Conservation (phyloP, 805 yeast species). For the Saccharomycopsis sp. region DNA sequence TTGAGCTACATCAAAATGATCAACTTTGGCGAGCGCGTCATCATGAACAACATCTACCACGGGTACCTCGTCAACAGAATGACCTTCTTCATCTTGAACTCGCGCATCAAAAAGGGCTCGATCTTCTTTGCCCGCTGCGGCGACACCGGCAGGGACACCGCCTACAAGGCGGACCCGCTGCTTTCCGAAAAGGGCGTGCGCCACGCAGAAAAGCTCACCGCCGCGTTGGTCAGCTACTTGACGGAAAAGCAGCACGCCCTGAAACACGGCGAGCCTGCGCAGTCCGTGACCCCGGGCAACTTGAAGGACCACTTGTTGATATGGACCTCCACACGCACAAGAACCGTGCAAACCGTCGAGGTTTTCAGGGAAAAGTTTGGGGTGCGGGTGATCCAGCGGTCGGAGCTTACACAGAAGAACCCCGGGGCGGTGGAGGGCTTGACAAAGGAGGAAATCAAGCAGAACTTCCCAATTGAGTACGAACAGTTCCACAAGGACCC, state of each 20-base stretch:
- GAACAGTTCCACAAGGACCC: constrained; percentile 66
- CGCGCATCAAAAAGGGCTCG: constrained; percentile 78
- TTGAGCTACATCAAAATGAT: constrained; percentile 77
- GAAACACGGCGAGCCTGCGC: background rate
- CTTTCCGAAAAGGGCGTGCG: constrained; percentile 64
- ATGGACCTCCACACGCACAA: constrained; percentile 90
- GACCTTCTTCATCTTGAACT: constrained; percentile 86
- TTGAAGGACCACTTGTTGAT: constrained; percentile 59
- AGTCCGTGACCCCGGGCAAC: constrained; percentile 14
- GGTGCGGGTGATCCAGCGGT: constrained; percentile 62
- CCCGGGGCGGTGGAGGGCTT: constrained; percentile 83
- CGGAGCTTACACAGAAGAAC: constrained; percentile 79
- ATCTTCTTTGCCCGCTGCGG: constrained; percentile 90
- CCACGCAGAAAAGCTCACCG: constrained; percentile 60
- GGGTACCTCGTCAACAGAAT: constrained; percentile 90
- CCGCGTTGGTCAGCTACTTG: constrained; percentile 40
- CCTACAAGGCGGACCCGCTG: constrained; percentile 72
- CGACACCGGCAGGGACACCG: constrained; percentile 42
- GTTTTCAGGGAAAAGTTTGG: constrained; percentile 54
- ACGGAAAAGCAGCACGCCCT: constrained; percentile 18
- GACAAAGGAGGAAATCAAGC: constrained; percentile 50
- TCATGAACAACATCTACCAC: constrained; percentile 71
- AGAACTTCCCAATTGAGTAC: constrained; percentile 62
- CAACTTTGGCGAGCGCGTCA: constrained; percentile 82
- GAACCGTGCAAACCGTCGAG: constrained; percentile 75